Conservation (phyloP, 495 filamentous ascomycete species). For the Penicillium bovifimosum region DNA sequence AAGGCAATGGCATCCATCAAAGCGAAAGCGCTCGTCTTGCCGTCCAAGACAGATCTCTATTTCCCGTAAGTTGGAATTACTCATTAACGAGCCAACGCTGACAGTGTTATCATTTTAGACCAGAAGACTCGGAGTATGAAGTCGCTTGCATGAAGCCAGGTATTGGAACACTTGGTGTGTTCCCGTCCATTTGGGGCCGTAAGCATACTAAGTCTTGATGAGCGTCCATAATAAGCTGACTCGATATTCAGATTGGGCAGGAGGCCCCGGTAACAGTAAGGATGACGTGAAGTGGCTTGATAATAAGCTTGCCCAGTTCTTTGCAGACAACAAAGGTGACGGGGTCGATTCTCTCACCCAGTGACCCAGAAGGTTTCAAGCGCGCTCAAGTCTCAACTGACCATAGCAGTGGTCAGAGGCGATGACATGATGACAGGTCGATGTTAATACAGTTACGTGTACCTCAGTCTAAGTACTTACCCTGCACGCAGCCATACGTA, state of each 20-base stretch:
- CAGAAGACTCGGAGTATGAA: conserved; percentile 65
- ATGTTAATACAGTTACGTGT: too few relatives aligned
- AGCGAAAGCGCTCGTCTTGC: conserved; percentile 60
- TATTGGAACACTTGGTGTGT: conserved; percentile 50
- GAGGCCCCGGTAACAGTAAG: conserved; percentile 57
- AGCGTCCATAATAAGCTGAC: conserved; percentile 7
- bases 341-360: background rate
- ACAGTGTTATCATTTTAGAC: conserved; percentile 28
- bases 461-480: too few relatives aligned
- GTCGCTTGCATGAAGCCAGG: conserved; percentile 58
- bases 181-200: conserved; percentile 68
- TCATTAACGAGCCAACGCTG: background rate
- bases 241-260: conserved; percentile 43
- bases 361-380: conserved; percentile 9
- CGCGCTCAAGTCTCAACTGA: conserved; percentile 8
- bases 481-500: too few relatives aligned
- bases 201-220: conserved; percentile 24
- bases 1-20: conserved; percentile 62
- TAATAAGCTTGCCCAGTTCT: conserved; percentile 48
- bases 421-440: too few relatives aligned
- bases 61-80: conserved; percentile 51
- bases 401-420: background rate
- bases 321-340: conserved; percentile 25
- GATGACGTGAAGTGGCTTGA: conserved; percentile 66
- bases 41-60: conserved; percentile 64